phyloP scores from a whole-genome alignment of 805 yeast species.

The Crinitomyces ghanaensis region DNA sequence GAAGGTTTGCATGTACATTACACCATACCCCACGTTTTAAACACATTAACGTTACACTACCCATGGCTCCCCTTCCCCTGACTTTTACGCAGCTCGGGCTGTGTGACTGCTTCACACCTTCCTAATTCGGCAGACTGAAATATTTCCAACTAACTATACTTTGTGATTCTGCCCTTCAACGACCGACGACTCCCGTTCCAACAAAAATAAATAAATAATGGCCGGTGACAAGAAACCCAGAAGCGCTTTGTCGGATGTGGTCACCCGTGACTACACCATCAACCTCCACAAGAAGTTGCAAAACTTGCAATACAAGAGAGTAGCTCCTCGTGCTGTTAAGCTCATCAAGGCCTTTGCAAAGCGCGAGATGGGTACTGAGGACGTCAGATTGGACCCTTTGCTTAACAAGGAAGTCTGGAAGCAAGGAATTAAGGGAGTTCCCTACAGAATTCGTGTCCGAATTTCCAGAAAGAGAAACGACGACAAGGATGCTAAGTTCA shows the following conservation, averaged over 20 bases:
- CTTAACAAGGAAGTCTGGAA: constrained; percentile 98
- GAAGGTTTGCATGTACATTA: too few relatives aligned
- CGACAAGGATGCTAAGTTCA: constrained; percentile 98
- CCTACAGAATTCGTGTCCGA: constrained; percentile 96
- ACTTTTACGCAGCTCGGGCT: too few relatives aligned
- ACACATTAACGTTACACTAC: too few relatives aligned
- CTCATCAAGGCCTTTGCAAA: constrained; percentile 98
- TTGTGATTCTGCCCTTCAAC: constrained; percentile 1
- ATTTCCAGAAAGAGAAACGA: constrained; percentile 99
- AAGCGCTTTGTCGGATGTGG: constrained; percentile 95
- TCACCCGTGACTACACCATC: constrained; percentile 99
- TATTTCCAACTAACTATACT: constrained; percentile 3
- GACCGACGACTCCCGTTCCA: constrained; percentile 2
- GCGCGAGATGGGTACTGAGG: constrained; percentile 98
- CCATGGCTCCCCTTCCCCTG: too few relatives aligned
- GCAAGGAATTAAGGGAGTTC: constrained; percentile 99
- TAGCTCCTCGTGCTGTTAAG: constrained; percentile 99
- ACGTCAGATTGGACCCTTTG: constrained; percentile 98
- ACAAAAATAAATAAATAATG: constrained; percentile 25
- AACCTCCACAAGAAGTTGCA: constrained; percentile 98
- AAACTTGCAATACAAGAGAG: constrained; percentile 98
- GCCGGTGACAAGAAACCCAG: constrained; percentile 32
- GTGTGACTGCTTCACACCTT: too few relatives aligned
- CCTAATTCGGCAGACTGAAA: constrained; percentile 3
- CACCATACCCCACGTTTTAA: too few relatives aligned